Conservation (phyloP, 139 green algal species). For the Ettlia oleoabundans region DNA sequence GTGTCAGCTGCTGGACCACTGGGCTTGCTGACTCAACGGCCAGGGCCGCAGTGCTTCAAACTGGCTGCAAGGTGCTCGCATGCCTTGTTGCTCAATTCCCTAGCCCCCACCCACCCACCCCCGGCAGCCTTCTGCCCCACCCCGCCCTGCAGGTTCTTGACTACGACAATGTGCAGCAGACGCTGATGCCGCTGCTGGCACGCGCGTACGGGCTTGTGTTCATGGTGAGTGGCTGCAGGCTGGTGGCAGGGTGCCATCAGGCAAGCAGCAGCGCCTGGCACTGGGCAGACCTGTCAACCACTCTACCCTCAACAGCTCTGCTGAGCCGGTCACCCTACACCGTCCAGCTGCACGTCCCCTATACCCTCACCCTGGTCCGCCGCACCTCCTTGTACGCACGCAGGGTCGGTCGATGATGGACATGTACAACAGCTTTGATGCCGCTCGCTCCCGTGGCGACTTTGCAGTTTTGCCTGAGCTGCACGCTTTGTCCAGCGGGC, state of each 20-base stretch:
- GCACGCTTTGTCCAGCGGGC: constrained; percentile 82
- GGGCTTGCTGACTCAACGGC: too few relatives aligned
- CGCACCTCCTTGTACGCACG: background rate
- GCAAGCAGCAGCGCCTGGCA: background rate
- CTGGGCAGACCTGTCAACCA: too few relatives aligned
- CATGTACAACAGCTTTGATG: constrained; percentile 80
- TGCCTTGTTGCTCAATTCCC: too few relatives aligned
- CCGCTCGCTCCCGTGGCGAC: constrained; percentile 73
- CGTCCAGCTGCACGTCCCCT: background rate
- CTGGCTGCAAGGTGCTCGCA: too few relatives aligned
- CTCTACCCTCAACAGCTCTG: too few relatives aligned
- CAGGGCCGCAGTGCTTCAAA: too few relatives aligned
- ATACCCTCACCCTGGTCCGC: background rate
- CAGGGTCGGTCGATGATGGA: constrained; percentile 60
- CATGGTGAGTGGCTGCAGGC: constrained; percentile 64
- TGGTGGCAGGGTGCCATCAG: background rate
- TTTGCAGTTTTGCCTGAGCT: constrained; percentile 90
- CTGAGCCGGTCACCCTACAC: too few relatives aligned
- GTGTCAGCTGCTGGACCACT: too few relatives aligned
- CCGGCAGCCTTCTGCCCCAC: too few relatives aligned
- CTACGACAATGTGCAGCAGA: constrained; percentile 89
- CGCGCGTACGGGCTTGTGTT: constrained; percentile 89
- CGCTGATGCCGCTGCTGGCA: constrained; percentile 86
- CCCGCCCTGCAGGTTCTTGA: constrained; percentile 98
- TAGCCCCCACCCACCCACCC: too few relatives aligned